Evolutionary conservation across 225 moss, liverwort and hornwort genomes (phyloP), one percentile per base, ranked within the genome.

Genomic region (Physcomitrium patens): DNA sequence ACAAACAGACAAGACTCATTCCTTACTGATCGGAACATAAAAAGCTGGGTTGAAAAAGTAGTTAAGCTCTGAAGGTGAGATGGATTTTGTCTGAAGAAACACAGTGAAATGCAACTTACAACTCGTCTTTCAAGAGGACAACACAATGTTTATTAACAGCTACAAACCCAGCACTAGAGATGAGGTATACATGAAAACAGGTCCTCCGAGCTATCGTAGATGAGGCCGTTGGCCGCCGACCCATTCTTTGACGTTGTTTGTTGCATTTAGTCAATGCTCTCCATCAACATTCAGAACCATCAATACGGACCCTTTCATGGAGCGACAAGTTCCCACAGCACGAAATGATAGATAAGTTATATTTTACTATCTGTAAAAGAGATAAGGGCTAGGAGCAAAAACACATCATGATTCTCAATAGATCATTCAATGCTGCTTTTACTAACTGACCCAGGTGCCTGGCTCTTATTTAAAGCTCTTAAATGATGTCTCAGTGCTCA

Each of bases 221-320:
- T 67, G 62, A 9, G 60, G 52, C 65, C 75, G 75, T 3, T 62
- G 72, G 41, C 28, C 75, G 31, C 82, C 76, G 11, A 77, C 72
- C 85, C 85, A 88, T 23, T 80, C 76, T 77, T 37, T 71, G 76
- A 50, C 82, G 71, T 76, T 85, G 78, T 62, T 76, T 75, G n/a
- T 73, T 76, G 85, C 88, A 88, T 60, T 58, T 28, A 28, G 51
- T 67, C 59, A 85, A 70, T 66, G 80, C 82, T 88, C 76, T 62
- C 23, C 77, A 74, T 23, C 70, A 46, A 14, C 62, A 41, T 26
- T 63, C 55, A 54, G 18, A 31, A 78, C n/a, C 61, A 68, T 59
- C 65, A 24, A 69, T 10, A 67, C 26, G 12, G 65, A 68, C 20
- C 58, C 73, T 69, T 28, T 60, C 23, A 51, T 9, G 10, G 2